Base-by-base conservation (phyloP, 2,329 filamentous ascomycete species). In the Alternaria sp. region DNA sequence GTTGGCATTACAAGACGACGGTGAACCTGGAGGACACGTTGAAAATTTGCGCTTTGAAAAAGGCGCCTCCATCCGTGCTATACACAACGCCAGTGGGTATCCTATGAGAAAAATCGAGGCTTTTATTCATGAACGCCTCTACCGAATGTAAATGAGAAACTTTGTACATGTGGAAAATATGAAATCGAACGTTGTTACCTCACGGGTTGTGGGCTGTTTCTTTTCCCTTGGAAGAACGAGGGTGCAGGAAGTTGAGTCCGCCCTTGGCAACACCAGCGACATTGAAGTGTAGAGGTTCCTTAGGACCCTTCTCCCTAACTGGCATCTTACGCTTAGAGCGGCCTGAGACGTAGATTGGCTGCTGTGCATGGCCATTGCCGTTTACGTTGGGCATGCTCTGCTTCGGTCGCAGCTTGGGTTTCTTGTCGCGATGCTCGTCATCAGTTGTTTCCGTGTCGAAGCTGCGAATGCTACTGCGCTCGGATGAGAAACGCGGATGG, bases 251-350 rank as follows among this genome's bases (percentile, higher is more conserved):
- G 5, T 65, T 66, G 3, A 74, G 74, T 8, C 73, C 67, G 67
- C 73, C 76, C 46, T 72, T 77, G 21, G 73, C 60, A 4, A 77
- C 73, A 51, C 73, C 76, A 7, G 69, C 67, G n/a, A 77, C 73
- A 50, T 68, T 77, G 60, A 78, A 78, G 61, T 77, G 76, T 4
- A 78, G 63, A 26, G 77, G 77, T 56, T 79, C 76, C 56, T 74
- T 78, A 23, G 66, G 58, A 3, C 72, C 74, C 61, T 79, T 79
- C 51, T 77, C 73, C 23, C 72, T 67, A 4, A 76, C 69, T 7
- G 76, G 72, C 71, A 79, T 77, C 70, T 79, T 79, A 34, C 77
- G 68, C 66, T 79, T 79, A 10, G 76, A 77, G 21, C 77, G 74
- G 28, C 77, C 77, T 24, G 77, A 79, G 40, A 77, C 69, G 50